Conservation (phyloP, 2,329 filamentous ascomycete species). For the Stagonosporopsis tanaceti region DNA sequence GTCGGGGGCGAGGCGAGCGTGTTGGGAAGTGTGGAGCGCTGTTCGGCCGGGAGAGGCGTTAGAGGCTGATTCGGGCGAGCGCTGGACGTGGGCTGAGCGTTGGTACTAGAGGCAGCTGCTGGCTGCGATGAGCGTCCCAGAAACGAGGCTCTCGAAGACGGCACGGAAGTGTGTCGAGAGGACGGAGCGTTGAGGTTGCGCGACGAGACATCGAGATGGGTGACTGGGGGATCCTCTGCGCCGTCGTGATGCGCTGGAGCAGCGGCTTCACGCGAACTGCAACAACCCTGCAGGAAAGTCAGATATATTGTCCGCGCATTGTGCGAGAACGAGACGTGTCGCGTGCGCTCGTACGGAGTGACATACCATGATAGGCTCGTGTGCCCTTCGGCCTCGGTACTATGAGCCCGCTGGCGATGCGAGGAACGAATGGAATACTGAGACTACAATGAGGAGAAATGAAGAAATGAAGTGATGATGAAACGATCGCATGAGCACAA, state of each 20-base stretch:
- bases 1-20: constrained; percentile 33
- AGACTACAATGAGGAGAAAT: constrained; percentile 2
- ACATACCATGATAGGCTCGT: constrained; percentile 19
- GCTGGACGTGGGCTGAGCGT: constrained; percentile 7
- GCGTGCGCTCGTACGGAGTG: constrained; percentile 3
- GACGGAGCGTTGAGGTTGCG: constrained; percentile 32
- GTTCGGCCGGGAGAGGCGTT: constrained; percentile 32
- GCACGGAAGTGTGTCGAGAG: constrained; percentile 13
- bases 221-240: constrained; percentile 12
- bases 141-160: constrained; percentile 10
- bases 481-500: constrained; percentile 18
- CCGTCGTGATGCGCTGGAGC: constrained; percentile 3
- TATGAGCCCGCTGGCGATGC: constrained; percentile 9
- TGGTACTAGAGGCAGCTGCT: constrained; percentile 1
- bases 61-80: constrained; percentile 40
- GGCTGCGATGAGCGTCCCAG: constrained; percentile 3
- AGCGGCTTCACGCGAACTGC: constrained; percentile 17
- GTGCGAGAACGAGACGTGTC: constrained; percentile 2
- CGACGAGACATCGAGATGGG: constrained; percentile 22
- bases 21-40: constrained; percentile 41
- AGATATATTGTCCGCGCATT: neutral
- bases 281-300: constrained; percentile 23
- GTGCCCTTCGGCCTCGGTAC: constrained; percentile 14
- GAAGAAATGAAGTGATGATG: constrained; percentile 5
- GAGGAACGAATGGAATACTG: constrained; percentile 3